Evolutionary conservation across 495 filamentous ascomycete genomes (phyloP), one percentile per base, ranked within the genome.

Genomic region (Oidiodendron maius): DNA sequence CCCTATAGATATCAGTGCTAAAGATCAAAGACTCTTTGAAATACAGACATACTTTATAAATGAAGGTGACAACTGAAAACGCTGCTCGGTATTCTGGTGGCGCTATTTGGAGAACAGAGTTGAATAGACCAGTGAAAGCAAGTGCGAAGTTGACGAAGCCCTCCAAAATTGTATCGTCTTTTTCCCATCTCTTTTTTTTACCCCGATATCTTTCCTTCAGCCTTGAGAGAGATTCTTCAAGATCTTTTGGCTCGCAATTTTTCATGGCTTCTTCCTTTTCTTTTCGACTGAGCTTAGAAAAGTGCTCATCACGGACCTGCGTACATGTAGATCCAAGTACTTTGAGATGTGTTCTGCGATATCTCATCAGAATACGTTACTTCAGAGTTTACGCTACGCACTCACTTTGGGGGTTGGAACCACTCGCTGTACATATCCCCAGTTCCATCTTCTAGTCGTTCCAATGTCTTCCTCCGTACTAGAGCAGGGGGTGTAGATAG

Each of bases 381-480:
- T n/a, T 28, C 25, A 24, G 37, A 16, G 11, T 8, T 16, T 40
- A 12, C 17, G 37, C 10, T 10, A 16, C 11, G 37, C 4, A 26
- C 40, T 44, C 25, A 28, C 40, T 44, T 25, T 28, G 25, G 40
- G 30, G 40, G 40, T 24, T 44, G 40, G 21, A 44, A 44, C 40
- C 40, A 44, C 17, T 44, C 40, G n/a, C 22, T 26, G 40, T 24
- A 44, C 25, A 21, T 44, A 15, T 44, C 18, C 5, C 30, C 40
- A 2, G n/a, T n/a, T n/a, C 40, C 4, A 11, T 20, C n/a, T 44
- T 44, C 20, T 8, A 44, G 40, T 12, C 16, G 40, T 28, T 26
- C 30, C 40, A 44, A 26, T 11, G 40, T 44, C 40, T 44, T 25
- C 5, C 40, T 21, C 2, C 40, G 40, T 15, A 44, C 40, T 4